A percentile compares a stretch with the other conserved stretches of the same genome.
phyloP scores from a whole-genome alignment of 805 yeast species.

The Saturnispora gosingensis region DNA sequence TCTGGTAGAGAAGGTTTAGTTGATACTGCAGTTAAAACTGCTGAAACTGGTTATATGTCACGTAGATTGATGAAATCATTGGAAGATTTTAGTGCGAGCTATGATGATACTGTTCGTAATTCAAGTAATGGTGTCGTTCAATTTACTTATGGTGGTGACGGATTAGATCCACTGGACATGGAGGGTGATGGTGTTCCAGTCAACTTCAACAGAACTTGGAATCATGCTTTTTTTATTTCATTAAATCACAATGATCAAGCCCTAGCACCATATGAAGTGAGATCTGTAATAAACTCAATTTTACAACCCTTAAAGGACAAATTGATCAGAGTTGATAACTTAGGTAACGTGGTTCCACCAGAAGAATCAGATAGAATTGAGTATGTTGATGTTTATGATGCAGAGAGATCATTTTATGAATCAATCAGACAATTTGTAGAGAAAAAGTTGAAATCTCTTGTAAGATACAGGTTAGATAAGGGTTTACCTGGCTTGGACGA shows the following conservation, averaged over 20 bases:
- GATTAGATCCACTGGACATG: constrained; percentile 96
- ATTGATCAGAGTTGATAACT: constrained; percentile 61
- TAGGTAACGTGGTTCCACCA: constrained; percentile 43
- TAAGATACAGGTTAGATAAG: constrained; percentile 45
- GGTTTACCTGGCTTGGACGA: constrained; percentile 32
- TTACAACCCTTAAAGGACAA: constrained; percentile 52
- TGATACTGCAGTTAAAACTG: constrained; percentile 98
- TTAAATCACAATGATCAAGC: constrained; percentile 45
- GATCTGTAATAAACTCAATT: constrained; percentile 42
- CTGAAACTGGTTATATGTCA: constrained; percentile 81
- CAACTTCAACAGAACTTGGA: constrained; percentile 90
- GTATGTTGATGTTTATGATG: constrained; percentile 75
- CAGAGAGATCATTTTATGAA: constrained; percentile 75
- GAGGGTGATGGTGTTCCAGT: constrained; percentile 98
- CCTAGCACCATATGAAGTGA: constrained; percentile 62
- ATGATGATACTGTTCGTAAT: constrained; percentile 91
- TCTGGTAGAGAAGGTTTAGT: constrained; percentile 99
- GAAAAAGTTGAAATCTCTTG: constrained; percentile 48
- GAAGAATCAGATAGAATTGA: constrained; percentile 45
- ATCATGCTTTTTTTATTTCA: constrained; percentile 73
- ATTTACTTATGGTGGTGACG: constrained; percentile 97
- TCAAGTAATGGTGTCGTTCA: constrained; percentile 96
- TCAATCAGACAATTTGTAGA: constrained; percentile 60
- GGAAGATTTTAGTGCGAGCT: constrained; percentile 89
- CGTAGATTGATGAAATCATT: constrained; percentile 93